Percentiles rank a stretch among this genome's conserved stretches.
phyloP scores from a whole-genome alignment of 2,329 filamentous ascomycete species.

The Byssothecium circinans region DNA sequence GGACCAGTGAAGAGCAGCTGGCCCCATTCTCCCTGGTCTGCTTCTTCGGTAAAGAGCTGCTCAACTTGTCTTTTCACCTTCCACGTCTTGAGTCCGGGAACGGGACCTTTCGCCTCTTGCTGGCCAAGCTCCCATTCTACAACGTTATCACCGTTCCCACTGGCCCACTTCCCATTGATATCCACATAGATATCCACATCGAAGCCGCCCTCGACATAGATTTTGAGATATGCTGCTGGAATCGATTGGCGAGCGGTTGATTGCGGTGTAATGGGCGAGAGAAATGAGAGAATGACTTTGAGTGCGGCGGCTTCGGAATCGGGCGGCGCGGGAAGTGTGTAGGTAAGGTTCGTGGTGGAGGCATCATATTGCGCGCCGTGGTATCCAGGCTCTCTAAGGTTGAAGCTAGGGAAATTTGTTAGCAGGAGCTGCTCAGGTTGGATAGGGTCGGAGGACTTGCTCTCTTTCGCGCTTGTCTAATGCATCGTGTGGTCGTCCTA shows the following conservation, averaged over 20 bases:
- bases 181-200: conserved; percentile 53
- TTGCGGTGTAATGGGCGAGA: conserved; percentile 79
- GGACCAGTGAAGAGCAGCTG: conserved; percentile 76
- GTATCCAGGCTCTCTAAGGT: conserved; percentile 61
- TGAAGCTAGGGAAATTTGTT: conserved; percentile 46
- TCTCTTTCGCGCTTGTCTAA: conserved; percentile 48
- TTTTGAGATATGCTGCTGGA: conserved; percentile 77
- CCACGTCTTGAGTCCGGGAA: conserved; percentile 64
- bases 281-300: conserved; percentile 64
- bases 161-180: conserved; percentile 71
- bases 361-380: conserved; percentile 67
- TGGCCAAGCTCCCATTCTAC: conserved; percentile 68
- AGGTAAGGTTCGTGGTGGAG: conserved; percentile 70
- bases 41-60: conserved; percentile 70
- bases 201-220: conserved; percentile 68
- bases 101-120: conserved; percentile 45
- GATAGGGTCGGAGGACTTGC: conserved; percentile 25
- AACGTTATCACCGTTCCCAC: conserved; percentile 67
- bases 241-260: conserved; percentile 79
- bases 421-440: background rate
- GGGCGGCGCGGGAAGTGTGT: conserved; percentile 56
- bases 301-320: conserved; percentile 44
- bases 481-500: conserved; percentile 68
- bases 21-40: conserved; percentile 82
- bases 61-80: conserved; percentile 62